Evolutionary conservation across 2,329 filamentous ascomycete species (phyloP).

Genomic region (Trichoderma afroharzianum): DNA sequence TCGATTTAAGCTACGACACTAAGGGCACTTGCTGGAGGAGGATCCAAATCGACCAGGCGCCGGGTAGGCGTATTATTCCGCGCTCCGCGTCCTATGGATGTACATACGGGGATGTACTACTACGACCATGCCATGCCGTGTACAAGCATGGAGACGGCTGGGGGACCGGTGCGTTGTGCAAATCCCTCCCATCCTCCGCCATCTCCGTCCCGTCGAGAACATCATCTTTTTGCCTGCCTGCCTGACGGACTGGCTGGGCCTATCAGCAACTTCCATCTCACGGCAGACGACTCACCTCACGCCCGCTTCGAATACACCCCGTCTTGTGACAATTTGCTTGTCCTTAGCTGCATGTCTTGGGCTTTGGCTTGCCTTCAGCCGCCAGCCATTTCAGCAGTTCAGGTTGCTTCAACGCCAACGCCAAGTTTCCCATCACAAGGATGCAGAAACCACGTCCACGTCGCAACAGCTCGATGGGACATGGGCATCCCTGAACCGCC

Average conservation of each 20-base stretch:
- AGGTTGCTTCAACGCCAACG: neutral
- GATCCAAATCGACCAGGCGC: slow-evolving; percentile 5
- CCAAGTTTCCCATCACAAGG: neutral
- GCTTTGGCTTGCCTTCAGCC: no score
- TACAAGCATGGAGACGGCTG: neutral
- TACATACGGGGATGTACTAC: neutral
- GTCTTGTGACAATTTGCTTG: no score
- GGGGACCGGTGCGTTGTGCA: neutral
- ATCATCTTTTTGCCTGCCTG: neutral
- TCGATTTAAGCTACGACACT: slow-evolving; percentile 16
- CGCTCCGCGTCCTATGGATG: neutral
- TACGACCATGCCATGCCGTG: neutral
- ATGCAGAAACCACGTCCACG: neutral
- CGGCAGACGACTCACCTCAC: neutral
- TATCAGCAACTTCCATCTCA: neutral
- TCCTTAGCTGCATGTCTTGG: no score
- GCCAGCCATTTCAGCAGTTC: neutral
- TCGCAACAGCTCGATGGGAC: neutral
- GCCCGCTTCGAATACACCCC: neutral
- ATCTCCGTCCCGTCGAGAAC: slow-evolving; percentile 2
- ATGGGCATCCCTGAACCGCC: slow-evolving; percentile 6
- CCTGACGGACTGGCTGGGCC: neutral
- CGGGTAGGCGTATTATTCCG: slow-evolving; percentile 11
- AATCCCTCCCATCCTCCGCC: neutral
- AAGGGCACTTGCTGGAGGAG: neutral